Evolutionary conservation across 306 rosid species (phyloP).

Genomic region (Fragaria iinumae): DNA sequence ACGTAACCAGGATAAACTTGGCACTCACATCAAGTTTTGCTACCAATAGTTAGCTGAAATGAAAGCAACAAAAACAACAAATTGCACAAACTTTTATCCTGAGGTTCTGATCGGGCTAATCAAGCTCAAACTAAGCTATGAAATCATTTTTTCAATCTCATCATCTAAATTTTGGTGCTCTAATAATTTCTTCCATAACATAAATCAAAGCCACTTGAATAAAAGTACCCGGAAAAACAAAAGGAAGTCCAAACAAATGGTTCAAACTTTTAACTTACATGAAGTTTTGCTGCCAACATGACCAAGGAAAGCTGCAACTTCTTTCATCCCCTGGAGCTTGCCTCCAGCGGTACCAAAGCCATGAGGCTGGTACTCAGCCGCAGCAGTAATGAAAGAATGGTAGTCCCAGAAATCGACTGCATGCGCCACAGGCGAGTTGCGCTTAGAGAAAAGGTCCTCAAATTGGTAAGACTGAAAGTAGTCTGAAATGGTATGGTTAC

Average conservation of each 20-base stretch:
- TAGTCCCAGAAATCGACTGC: slow-evolving; percentile 93
- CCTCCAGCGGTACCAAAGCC: slow-evolving; percentile 93
- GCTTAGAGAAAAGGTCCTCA: slow-evolving; percentile 74
- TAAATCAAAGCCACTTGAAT: neutral
- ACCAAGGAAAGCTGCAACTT: slow-evolving; percentile 80
- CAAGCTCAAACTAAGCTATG: neutral
- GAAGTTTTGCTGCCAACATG: slow-evolving; percentile 88
- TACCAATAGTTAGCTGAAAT: neutral
- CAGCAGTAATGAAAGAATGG: slow-evolving; percentile 69
- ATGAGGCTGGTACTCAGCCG: slow-evolving; percentile 60
- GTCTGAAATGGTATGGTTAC: slow-evolving; percentile 72
- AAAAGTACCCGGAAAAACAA: neutral
- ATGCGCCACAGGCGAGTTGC: slow-evolving; percentile 77
- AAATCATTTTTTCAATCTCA: neutral
- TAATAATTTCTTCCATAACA: neutral
- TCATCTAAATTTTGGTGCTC: neutral
- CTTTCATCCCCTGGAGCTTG: slow-evolving; percentile 69
- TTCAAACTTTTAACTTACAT: slow-evolving; percentile 41
- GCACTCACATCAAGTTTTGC: slow-evolving; percentile 31
- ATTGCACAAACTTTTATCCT: neutral
- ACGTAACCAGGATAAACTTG: neutral
- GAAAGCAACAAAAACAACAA: neutral
- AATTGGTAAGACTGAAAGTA: slow-evolving; percentile 79
- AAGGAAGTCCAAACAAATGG: neutral
- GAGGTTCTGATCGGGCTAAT: neutral